Evolutionary conservation across 805 yeast species (phyloP).

Genomic region (Brettanomyces naardenensis): DNA sequence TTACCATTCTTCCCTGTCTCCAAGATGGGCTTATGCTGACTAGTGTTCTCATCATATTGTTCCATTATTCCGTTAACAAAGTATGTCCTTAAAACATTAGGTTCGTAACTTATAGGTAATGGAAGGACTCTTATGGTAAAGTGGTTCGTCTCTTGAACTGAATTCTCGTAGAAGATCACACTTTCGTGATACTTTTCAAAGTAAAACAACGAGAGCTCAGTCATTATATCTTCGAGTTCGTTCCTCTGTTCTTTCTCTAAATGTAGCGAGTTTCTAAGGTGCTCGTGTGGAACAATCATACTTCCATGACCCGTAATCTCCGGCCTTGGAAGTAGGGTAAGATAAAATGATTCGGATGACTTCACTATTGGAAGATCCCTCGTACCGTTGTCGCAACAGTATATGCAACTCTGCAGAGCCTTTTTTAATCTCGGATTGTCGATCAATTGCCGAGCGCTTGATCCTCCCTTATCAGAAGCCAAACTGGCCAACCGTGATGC

Average conservation of each 20-base stretch:
- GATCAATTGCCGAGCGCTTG: slow-evolving; percentile 20
- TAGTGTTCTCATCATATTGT: slow-evolving; percentile 29
- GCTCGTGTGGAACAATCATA: slow-evolving; percentile 35
- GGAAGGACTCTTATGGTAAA: slow-evolving; percentile 38
- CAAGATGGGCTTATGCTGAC: slow-evolving; percentile 26
- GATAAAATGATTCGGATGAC: slow-evolving; percentile 27
- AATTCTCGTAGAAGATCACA: slow-evolving; percentile 39
- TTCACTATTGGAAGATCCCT: slow-evolving; percentile 23
- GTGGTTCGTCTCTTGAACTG: slow-evolving; percentile 27
- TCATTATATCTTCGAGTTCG: slow-evolving; percentile 36
- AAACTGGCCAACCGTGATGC: slow-evolving; percentile 22
- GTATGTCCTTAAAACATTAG: slow-evolving; percentile 29
- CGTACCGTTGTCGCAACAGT: slow-evolving; percentile 27
- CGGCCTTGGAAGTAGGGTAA: slow-evolving; percentile 34
- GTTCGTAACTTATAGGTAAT: slow-evolving; percentile 24
- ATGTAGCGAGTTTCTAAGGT: slow-evolving; percentile 30
- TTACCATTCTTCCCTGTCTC: slow-evolving; percentile 23
- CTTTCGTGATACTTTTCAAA: slow-evolving; percentile 23
- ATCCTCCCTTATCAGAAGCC: background rate
- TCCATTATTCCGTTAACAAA: slow-evolving; percentile 35
- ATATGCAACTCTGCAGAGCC: slow-evolving; percentile 27
- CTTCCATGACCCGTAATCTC: slow-evolving; percentile 27
- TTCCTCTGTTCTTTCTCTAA: slow-evolving; percentile 37
- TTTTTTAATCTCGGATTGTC: slow-evolving; percentile 23
- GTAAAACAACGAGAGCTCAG: slow-evolving; percentile 32